Evolutionary conservation across 179 eudicot species (phyloP).

Genomic region (Drosera spatulata): DNA sequence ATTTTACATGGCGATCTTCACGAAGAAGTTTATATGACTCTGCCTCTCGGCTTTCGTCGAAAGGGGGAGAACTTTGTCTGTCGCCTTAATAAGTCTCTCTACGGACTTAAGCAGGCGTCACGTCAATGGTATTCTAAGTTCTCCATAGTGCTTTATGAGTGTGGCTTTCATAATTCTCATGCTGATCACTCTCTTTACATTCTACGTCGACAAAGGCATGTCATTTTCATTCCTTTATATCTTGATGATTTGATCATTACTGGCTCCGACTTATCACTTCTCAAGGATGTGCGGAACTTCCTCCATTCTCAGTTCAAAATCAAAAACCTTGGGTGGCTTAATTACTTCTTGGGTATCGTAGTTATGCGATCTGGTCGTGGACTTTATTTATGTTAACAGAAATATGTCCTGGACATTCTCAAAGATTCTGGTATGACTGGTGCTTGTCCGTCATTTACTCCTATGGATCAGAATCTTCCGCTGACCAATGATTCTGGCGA

Average conservation of each 20-base stretch:
- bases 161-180: background rate
- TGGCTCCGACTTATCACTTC: background rate
- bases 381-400: background rate
- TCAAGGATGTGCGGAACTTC: too few species aligned
- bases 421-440: background rate
- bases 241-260: conserved; percentile 3
- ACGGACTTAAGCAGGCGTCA: background rate
- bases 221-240: background rate
- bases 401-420: background rate
- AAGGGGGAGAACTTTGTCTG: background rate
- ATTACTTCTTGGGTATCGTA: background rate
- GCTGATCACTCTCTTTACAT: background rate
- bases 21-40: conserved; percentile 5
- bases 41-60: background rate
- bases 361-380: background rate
- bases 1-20: conserved; percentile 1
- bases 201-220: background rate
- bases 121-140: background rate
- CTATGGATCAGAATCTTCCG: background rate
- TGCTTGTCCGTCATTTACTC: background rate
- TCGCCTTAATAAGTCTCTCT: background rate
- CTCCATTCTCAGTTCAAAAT: too few species aligned
- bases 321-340: background rate
- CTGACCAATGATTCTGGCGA: background rate
- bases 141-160: background rate